These are phyloP conservation scores for Dendrobium huoshanense DNA, from an alignment of 106 monocot genomes.

Conservation along the genomic window DNA sequence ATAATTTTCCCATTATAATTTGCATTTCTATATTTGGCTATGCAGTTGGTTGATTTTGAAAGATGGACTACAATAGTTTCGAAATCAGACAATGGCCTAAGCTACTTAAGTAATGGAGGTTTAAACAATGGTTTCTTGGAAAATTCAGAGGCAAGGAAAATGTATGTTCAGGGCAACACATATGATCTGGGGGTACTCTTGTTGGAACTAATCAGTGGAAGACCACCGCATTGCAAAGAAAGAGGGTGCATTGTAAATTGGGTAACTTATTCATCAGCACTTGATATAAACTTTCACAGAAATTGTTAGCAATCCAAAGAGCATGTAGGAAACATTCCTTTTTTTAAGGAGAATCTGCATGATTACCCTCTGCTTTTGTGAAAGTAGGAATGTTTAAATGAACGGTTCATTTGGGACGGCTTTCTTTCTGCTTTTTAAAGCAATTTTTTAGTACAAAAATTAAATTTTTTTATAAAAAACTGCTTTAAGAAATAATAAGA, in stretches of 20 bases:
- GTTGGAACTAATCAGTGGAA: constrained; percentile 82
- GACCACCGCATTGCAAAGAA: constrained; percentile 60
- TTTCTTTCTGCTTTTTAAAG: too few species aligned
- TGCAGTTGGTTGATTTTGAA: constrained; percentile 96
- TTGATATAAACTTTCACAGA: background rate
- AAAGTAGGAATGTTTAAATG: too few species aligned
- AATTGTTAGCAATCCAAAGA: background rate
- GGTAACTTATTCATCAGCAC: constrained; percentile 35
- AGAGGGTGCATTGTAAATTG: constrained; percentile 69
- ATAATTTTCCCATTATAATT: background rate
- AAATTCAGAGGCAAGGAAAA: constrained; percentile 30
- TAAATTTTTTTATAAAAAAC: too few species aligned
- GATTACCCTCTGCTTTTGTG: background rate
- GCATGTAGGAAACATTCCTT: background rate
- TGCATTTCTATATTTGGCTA: background rate
- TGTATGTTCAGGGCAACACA: constrained; percentile 61
- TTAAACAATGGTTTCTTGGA: constrained; percentile 31
- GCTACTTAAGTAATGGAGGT: constrained; percentile 29
- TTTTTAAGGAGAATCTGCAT: background rate
- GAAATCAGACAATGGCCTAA: constrained; percentile 33
- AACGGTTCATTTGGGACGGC: too few species aligned
- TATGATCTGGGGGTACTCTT: constrained; percentile 74
- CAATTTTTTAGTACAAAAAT: too few species aligned
- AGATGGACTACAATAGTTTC: constrained; percentile 66
- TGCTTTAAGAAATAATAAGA: too few species aligned